Percentiles rank a stretch among this genome's conserved stretches.
Conservation (phyloP, 192 early-diverging fungal genomes). For the Entomortierella parvispora region DNA sequence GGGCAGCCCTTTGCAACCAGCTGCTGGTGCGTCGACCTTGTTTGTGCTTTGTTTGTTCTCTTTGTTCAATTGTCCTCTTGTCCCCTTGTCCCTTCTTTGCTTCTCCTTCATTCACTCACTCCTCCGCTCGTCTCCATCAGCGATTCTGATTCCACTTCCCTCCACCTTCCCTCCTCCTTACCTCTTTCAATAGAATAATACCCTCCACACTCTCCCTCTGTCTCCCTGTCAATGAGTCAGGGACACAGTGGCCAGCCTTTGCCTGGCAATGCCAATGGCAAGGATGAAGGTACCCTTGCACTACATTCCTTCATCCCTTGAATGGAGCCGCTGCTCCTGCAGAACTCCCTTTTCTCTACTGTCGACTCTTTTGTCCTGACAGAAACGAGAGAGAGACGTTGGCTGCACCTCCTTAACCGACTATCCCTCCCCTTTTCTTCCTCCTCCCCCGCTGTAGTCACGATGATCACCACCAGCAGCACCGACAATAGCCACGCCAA, state of each 20-base stretch:
- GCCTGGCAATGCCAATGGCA: too few relatives aligned
- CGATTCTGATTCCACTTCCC: not conserved
- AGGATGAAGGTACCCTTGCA: too few relatives aligned
- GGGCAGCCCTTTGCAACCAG: too few relatives aligned
- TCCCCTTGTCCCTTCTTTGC: too few relatives aligned
- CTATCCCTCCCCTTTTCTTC: not conserved
- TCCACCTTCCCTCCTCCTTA: not conserved
- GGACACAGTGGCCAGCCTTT: not conserved
- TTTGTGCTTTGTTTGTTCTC: not conserved
- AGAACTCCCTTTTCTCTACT: too few relatives aligned
- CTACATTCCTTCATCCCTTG: too few relatives aligned
- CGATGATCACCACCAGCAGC: conserved; percentile 11
- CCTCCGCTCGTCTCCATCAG: not conserved
- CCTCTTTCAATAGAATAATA: not conserved
- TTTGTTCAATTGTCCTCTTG: not conserved
- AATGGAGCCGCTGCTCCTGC: too few relatives aligned
- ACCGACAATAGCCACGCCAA: conserved; percentile 10
- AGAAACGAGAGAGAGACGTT: too few relatives aligned
- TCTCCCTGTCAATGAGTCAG: not conserved
- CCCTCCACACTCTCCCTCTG: not conserved
- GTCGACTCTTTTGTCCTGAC: too few relatives aligned
- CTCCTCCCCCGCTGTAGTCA: not conserved
- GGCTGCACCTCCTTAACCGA: too few relatives aligned
- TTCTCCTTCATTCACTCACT: not conserved
- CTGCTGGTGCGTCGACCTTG: not conserved